These are phyloP conservation scores for Coemansia sp. DNA, from an alignment of 192 early-diverging fungal species.

Conservation along the genomic window DNA sequence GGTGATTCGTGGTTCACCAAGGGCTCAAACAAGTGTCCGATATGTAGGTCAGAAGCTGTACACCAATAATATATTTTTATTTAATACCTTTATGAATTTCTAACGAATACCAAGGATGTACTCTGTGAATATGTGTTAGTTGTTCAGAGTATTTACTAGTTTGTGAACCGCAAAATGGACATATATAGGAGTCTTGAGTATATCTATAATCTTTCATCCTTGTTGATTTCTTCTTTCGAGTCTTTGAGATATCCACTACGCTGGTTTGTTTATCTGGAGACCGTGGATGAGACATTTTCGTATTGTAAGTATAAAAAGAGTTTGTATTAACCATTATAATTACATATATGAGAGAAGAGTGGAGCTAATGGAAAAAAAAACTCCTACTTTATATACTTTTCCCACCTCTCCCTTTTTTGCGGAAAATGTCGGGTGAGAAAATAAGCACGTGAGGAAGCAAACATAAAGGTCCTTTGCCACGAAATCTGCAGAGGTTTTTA, in stretches of 20 bases:
- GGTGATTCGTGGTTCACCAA: slow-evolving; percentile 56
- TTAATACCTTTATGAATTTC: slow-evolving; percentile 35
- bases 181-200: slow-evolving; percentile 34
- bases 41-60: slow-evolving; percentile 48
- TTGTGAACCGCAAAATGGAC: slow-evolving; percentile 42
- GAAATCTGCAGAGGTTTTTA: not conserved
- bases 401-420: not conserved
- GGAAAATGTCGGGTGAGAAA: not conserved
- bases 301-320: no score
- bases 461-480: not conserved
- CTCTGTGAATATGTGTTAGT: slow-evolving; percentile 23
- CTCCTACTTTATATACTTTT: not conserved
- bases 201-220: no score
- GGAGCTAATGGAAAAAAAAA: not conserved
- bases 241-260: not conserved
- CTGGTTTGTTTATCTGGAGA: not conserved
- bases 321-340: not conserved
- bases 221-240: not conserved
- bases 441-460: not conserved
- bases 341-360: not conserved
- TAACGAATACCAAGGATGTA: slow-evolving; percentile 52
- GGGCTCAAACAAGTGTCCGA: slow-evolving; percentile 52
- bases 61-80: slow-evolving; percentile 16
- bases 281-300: not conserved
- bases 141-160: slow-evolving; percentile 24